These are phyloP conservation scores for Corylus americana DNA, from an alignment of 306 rosid species.

Conservation along the genomic window DNA sequence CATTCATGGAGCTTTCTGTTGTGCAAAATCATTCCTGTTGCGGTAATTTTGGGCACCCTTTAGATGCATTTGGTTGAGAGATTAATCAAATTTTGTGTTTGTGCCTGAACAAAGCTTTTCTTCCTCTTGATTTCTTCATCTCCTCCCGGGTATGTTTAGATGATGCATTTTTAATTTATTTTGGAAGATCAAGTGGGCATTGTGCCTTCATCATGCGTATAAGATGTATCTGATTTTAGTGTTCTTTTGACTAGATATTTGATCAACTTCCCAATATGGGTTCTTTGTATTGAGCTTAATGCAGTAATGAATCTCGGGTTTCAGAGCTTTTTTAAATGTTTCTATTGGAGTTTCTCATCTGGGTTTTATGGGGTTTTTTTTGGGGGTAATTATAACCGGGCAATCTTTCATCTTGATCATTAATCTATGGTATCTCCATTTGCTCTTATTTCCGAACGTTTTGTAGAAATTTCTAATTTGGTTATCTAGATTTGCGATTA, in stretches of 20 bases:
- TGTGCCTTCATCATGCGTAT: constrained; percentile 8
- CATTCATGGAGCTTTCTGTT: constrained; percentile 20
- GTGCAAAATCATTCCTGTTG: constrained; percentile 1
- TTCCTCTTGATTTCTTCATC: constrained; percentile 17
- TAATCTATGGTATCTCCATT: neutral
- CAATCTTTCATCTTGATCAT: constrained; percentile 26
- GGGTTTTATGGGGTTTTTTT: neutral
- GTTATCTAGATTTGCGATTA: neutral
- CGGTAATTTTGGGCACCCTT: constrained; percentile 26
- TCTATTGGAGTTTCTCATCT: neutral
- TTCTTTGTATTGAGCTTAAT: constrained; percentile 21
- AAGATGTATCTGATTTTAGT: constrained; percentile 13
- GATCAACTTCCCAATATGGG: constrained; percentile 1
- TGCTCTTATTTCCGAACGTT: neutral
- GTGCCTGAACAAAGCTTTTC: constrained; percentile 12
- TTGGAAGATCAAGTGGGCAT: constrained; percentile 2
- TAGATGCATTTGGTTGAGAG: constrained; percentile 31
- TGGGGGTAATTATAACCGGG: neutral
- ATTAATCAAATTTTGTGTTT: constrained; percentile 17
- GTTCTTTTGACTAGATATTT: constrained; percentile 19
- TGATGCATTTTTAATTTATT: constrained; percentile 4
- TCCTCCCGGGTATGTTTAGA: constrained; percentile 10
- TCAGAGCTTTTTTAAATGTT: constrained; percentile 16
- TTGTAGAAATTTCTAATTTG: neutral
- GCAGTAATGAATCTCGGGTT: constrained; percentile 9